Evolutionary conservation across 1,139 yeast species (phyloP).

Genomic region (Yamadazyma kanchanaburiensis): DNA sequence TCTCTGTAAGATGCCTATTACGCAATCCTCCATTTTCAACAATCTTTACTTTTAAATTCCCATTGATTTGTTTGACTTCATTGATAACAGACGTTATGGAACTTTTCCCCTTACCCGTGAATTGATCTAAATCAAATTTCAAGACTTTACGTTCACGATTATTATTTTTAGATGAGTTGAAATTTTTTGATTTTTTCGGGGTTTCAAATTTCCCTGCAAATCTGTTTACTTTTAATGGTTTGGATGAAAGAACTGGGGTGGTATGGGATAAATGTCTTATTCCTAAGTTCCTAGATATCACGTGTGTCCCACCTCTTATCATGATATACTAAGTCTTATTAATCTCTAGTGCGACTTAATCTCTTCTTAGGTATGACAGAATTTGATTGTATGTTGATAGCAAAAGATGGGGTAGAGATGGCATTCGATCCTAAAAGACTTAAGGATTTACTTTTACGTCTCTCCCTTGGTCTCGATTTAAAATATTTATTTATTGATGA

Average conservation of each 20-base stretch:
- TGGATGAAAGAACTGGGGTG: too few relatives aligned
- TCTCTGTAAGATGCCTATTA: conserved; percentile 22
- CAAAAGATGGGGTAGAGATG: conserved; percentile 7
- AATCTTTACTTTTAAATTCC: conserved; percentile 24
- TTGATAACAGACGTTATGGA: conserved; percentile 30
- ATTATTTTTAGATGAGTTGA: background rate
- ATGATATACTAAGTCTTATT: too few relatives aligned
- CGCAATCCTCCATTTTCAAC: conserved; percentile 25
- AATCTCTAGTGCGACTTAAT: too few relatives aligned
- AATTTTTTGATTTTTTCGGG: conserved; percentile 1
- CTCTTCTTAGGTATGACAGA: too few relatives aligned
- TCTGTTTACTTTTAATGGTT: conserved; percentile 5
- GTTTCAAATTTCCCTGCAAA: conserved; percentile 7
- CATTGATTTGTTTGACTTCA: conserved; percentile 20
- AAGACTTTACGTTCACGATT: too few relatives aligned
- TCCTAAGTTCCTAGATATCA: too few relatives aligned
- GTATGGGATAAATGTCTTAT: too few relatives aligned
- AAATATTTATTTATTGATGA: conserved; percentile 18
- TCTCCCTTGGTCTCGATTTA: conserved; percentile 18
- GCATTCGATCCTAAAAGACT: conserved; percentile 15
- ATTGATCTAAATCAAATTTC: too few relatives aligned
- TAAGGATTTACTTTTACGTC: conserved; percentile 12
- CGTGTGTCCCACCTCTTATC: too few relatives aligned
- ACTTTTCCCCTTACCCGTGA: conserved; percentile 21
- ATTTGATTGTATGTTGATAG: conserved; percentile 4